These are phyloP conservation scores for Colletotrichum cuscutae DNA, from an alignment of 2,329 filamentous ascomycete species.

Conservation along the genomic window DNA sequence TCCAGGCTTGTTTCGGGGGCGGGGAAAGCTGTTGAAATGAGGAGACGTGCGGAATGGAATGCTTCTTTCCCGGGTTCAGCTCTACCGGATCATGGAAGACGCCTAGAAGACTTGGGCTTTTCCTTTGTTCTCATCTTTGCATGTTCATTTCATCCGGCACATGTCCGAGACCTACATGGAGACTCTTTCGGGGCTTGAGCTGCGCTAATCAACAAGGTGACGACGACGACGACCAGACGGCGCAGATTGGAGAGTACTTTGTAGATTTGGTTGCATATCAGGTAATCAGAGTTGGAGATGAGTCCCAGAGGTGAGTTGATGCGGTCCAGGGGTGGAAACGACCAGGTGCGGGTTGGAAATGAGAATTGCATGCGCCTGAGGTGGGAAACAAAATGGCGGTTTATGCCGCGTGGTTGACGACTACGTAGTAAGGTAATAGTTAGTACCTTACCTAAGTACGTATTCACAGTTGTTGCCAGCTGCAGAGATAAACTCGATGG, in stretches of 20 bases:
- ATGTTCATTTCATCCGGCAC: neutral
- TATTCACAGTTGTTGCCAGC: too few species aligned
- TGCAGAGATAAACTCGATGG: too few species aligned
- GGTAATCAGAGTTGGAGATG: slow-evolving; percentile 30
- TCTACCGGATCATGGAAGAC: slow-evolving; percentile 9
- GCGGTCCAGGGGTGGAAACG: slow-evolving; percentile 8
- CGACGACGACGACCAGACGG: slow-evolving; percentile 1
- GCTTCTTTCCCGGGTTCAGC: neutral
- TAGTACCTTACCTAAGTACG: too few species aligned
- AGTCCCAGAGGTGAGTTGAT: slow-evolving; percentile 11
- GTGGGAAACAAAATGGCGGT: slow-evolving; percentile 11
- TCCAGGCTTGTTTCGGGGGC: slow-evolving; percentile 23
- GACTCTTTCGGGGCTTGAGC: slow-evolving; percentile 15
- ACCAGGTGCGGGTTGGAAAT: slow-evolving; percentile 14
- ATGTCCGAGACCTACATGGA: slow-evolving; percentile 25
- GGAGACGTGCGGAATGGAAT: slow-evolving; percentile 20
- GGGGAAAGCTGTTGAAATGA: slow-evolving; percentile 5
- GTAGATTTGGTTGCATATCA: neutral
- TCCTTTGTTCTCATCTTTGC: slow-evolving; percentile 1
- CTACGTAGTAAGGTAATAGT: too few species aligned
- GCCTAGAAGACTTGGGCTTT: slow-evolving; percentile 10
- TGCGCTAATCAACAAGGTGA: neutral
- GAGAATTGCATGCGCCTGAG: slow-evolving; percentile 9
- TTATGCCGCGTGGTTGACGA: slow-evolving; percentile 6
- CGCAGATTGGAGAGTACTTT: neutral